phyloP scores from a whole-genome alignment of 495 filamentous ascomycete genomes.

The Penicillium roqueforti region DNA sequence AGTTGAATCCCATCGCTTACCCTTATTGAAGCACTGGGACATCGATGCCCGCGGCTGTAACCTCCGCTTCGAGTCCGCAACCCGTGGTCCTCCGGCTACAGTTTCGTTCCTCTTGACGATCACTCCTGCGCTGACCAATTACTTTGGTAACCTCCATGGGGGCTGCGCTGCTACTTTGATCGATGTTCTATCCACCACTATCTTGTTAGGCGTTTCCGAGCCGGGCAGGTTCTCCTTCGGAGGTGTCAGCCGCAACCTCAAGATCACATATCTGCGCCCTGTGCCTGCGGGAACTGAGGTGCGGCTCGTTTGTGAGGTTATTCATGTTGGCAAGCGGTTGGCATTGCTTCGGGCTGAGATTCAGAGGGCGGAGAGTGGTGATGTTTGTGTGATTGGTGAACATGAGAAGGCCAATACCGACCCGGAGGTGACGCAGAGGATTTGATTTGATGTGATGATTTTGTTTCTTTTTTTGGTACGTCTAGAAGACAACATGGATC shows the following conservation, averaged over 20 bases:
- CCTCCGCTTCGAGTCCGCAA: conserved; percentile 42
- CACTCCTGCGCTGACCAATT: conserved; percentile 53
- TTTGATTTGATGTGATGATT: conserved; percentile 20
- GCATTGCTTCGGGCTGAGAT: conserved; percentile 43
- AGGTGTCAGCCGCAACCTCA: conserved; percentile 66
- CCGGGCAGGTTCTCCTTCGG: conserved; percentile 58
- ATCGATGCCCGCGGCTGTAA: conserved; percentile 30
- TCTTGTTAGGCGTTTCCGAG: conserved; percentile 51
- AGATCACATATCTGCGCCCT: conserved; percentile 64
- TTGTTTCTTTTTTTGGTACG: neutral
- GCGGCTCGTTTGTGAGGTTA: conserved; percentile 55
- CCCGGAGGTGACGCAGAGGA: conserved; percentile 32
- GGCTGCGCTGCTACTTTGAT: conserved; percentile 65
- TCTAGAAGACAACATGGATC: neutral
- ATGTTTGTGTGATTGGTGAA: conserved; percentile 58
- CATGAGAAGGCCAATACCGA: conserved; percentile 67
- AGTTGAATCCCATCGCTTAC: neutral
- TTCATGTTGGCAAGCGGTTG: conserved; percentile 58
- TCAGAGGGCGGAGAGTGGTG: conserved; percentile 42
- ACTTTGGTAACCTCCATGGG: conserved; percentile 61
- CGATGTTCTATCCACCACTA: conserved; percentile 60
- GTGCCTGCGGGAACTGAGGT: conserved; percentile 48
- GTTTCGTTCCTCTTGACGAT: conserved; percentile 47
- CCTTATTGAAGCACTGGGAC: conserved; percentile 32
- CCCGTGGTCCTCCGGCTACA: conserved; percentile 29